Percentiles rank a stretch among this genome's conserved stretches.
Conservation (phyloP, 345 rosid genomes). For the Salix viminalis region DNA sequence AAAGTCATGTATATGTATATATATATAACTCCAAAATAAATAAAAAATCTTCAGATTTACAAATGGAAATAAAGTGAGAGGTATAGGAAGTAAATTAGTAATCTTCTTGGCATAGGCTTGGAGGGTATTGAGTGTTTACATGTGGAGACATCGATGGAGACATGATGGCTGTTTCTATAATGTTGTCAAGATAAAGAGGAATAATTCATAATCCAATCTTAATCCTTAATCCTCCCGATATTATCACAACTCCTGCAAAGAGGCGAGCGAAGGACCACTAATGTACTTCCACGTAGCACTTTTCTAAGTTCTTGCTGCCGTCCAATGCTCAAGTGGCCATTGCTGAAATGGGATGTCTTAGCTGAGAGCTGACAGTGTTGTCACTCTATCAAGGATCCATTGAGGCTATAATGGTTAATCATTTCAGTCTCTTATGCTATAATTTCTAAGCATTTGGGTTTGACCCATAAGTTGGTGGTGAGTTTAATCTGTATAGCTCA, state of each 20-base stretch:
- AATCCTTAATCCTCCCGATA: neutral
- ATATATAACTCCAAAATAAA: neutral
- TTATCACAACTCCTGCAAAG: neutral
- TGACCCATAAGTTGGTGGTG: neutral
- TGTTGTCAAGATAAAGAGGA: constrained; percentile 10
- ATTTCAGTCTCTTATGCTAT: neutral
- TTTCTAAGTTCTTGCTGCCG: fast-evolving
- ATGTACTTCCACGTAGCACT: neutral
- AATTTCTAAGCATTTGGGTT: neutral
- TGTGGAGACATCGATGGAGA: constrained; percentile 7
- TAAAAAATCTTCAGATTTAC: neutral
- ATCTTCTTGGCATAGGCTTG: constrained; percentile 1
- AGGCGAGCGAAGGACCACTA: neutral
- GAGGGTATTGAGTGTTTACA: constrained; percentile 10
- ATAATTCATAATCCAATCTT: neutral
- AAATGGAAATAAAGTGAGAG: neutral
- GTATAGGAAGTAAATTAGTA: neutral
- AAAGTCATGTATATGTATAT: neutral
- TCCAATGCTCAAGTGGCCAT: neutral
- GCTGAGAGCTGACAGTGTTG: neutral
- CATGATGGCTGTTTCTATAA: constrained; percentile 16
- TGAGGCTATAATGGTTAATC: constrained; percentile 10
- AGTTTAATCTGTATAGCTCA: neutral
- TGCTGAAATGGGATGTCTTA: constrained; percentile 8
- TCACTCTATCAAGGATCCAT: neutral